These are phyloP conservation scores for Paramecium pentaurelia DNA, from an alignment of 73 alveolate species.

Conservation along the genomic window DNA sequence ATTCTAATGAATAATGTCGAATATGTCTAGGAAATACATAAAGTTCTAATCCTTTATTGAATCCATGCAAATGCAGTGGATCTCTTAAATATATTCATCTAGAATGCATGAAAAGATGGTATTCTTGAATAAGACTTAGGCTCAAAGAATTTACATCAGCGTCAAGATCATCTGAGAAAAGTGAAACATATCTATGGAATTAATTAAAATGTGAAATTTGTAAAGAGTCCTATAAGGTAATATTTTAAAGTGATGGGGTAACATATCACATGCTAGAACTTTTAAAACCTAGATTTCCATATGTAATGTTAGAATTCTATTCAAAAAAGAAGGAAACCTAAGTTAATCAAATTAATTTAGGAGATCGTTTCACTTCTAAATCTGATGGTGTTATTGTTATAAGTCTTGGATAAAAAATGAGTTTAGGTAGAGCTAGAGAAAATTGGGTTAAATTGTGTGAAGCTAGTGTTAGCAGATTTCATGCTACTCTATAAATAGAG, in stretches of 20 bases:
- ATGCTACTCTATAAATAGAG: background rate
- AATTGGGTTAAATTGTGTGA: background rate
- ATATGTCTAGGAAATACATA: conserved; percentile 55
- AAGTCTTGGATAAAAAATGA: background rate
- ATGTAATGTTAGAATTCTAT: background rate
- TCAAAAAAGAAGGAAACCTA: background rate
- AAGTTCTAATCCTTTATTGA: conserved; percentile 54
- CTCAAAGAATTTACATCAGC: conserved; percentile 39
- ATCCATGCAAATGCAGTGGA: conserved; percentile 68
- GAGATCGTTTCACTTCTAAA: conserved; percentile 8
- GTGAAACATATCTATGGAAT: conserved; percentile 38
- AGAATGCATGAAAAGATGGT: conserved; percentile 67
- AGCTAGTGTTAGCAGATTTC: conserved; percentile 32
- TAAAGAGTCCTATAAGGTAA: background rate
- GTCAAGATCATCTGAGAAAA: background rate
- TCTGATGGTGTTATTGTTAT: conserved; percentile 9
- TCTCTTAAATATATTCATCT: conserved; percentile 61
- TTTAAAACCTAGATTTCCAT: background rate
- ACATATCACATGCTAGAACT: background rate
- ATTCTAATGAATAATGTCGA: conserved; percentile 52
- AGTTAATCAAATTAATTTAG: background rate
- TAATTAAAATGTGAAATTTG: conserved; percentile 56
- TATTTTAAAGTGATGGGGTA: conserved; percentile 36
- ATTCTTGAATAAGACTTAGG: background rate
- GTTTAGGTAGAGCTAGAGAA: conserved; percentile 4